Base-by-base conservation (phyloP, 179 eudicot species). In the Spinacia oleracea region DNA sequence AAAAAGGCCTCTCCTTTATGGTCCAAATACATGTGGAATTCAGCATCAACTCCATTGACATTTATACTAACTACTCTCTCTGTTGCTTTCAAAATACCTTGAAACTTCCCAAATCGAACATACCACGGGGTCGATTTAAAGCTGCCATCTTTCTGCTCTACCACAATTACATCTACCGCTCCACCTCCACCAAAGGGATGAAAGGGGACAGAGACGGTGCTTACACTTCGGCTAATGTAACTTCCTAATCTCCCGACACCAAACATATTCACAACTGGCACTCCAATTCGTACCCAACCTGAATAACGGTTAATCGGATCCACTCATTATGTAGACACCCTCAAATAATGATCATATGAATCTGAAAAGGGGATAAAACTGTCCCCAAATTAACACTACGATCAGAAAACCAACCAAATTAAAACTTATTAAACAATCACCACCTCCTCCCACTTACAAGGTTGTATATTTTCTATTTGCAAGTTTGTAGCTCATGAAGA, bases 101-200 rank as follows among this genome's bases (percentile, higher is more conserved):
- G 99, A 83, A 91, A 93, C 78, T 96, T 96, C 32, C 99, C 99
- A 77, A 96, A 96, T 48, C 92, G 84, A 65, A 93, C 92, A 75
- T 96, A 90, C 98, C 98, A 93, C 69, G 99, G 99, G 10, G 96
- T 91, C 1, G 99, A 96, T 80, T 91, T 93, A 68, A 84, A 89
- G 80, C 88, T 89, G 42, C 99, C 98, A 78, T 96, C 97, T 71
- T 84, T 85, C 59, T 96, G 99, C 72, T 92, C 88, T 70, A 96
- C 99, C 74, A 94, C 98, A 78, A 96, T 89, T 50, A 93, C 92
- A 88, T 96, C 99, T 45, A 96, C 96, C 25, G 97, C 99, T 56
- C 99, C 99, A 79, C 97, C 99, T 56, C 99, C 99, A 79, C 97
- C 96, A 80, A 91, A 96, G 0, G 96, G 99, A 66, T 91, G 98